These are phyloP conservation scores for Eremochloa ophiuroides DNA, from an alignment of 176 grass and related monocot species.

Conservation along the genomic window DNA sequence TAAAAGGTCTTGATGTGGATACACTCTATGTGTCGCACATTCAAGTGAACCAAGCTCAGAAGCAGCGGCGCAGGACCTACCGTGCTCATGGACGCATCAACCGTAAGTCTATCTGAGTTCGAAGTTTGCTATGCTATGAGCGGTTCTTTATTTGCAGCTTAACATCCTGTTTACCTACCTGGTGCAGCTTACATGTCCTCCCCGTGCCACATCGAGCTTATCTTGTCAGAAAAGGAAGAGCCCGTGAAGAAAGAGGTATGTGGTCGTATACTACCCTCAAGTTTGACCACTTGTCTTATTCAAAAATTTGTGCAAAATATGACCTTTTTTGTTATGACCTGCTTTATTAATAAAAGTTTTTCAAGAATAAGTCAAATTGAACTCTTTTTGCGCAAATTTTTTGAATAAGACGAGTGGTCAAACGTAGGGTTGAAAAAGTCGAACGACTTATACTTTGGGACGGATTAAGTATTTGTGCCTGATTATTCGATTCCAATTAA, in stretches of 20 bases:
- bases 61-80: background rate
- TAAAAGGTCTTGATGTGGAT: slow-evolving; percentile 78
- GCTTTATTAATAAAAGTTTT: too few species aligned
- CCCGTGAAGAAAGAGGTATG: background rate
- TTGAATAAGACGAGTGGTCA: too few species aligned
- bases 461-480: background rate
- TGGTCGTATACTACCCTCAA: background rate
- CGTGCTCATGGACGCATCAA: background rate
- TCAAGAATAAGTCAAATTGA: too few species aligned
- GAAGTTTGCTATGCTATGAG: background rate
- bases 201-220: slow-evolving; percentile 60
- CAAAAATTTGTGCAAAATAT: too few species aligned
- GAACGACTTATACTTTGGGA: too few species aligned
- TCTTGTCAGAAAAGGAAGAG: background rate
- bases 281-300: too few species aligned
- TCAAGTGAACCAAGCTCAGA: slow-evolving; percentile 77
- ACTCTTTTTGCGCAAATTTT: too few species aligned
- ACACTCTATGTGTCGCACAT: slow-evolving; percentile 65
- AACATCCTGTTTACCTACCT: background rate
- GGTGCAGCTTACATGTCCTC: slow-evolving; percentile 85
- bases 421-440: too few species aligned
- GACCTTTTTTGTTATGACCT: too few species aligned
- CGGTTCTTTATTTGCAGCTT: background rate
- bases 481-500: background rate
- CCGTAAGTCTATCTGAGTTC: background rate